Conservation (phyloP, 305 asterid genomes). For the Withania somnifera region DNA sequence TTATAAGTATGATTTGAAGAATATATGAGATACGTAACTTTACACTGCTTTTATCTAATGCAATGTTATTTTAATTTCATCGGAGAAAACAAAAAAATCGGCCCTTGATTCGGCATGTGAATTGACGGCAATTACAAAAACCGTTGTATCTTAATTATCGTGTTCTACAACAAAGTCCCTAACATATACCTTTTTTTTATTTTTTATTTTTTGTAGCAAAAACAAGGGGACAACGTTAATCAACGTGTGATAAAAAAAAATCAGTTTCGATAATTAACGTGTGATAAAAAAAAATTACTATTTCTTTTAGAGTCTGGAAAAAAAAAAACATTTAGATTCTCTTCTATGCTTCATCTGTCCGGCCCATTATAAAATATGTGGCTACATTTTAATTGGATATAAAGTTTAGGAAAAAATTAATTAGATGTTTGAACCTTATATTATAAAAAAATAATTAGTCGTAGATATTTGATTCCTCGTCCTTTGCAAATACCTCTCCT, state of each 20-base stretch:
- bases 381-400: no score
- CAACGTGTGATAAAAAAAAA: background rate
- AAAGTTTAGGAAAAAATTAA: no score
- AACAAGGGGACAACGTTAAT: background rate
- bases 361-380: no score
- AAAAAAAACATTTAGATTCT: no score
- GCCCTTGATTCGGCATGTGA: background rate
- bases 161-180: background rate
- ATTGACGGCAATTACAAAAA: background rate
- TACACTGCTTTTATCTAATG: no score
- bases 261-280: background rate
- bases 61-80: background rate
- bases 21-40: no score
- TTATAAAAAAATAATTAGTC: no score
- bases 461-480: no score
- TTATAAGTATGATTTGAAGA: background rate
- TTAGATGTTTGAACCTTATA: no score
- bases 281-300: background rate
- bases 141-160: background rate
- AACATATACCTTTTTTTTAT: background rate
- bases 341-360: background rate
- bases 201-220: background rate
- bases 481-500: no score
- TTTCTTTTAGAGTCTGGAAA: background rate
- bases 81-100: background rate